Evolutionary conservation across 257 asterid genomes (phyloP).

Genomic region (Datura wrightii): DNA sequence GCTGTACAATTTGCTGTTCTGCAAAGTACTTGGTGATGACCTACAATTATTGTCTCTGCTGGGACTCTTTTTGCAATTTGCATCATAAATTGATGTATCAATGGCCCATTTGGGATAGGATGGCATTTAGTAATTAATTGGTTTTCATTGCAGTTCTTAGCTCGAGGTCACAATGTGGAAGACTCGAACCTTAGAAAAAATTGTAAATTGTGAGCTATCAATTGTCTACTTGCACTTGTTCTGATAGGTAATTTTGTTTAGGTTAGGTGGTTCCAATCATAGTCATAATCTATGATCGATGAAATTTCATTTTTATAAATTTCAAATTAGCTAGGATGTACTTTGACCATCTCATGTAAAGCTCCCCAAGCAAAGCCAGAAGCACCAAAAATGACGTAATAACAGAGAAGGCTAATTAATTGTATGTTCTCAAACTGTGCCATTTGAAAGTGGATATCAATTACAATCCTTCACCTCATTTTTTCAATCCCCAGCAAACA

Average conservation of each 20-base stretch:
- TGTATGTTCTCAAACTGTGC: background rate
- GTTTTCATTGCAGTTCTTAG: background rate
- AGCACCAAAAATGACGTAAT: background rate
- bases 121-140: background rate
- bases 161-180: background rate
- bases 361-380: background rate
- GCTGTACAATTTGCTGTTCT: background rate
- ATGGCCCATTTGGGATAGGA: background rate
- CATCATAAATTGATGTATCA: background rate
- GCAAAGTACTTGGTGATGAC: background rate
- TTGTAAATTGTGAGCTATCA: background rate
- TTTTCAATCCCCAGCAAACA: background rate
- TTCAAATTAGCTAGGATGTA: background rate
- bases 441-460: background rate
- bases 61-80: background rate
- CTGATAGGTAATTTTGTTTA: background rate
- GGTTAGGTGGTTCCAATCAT: background rate
- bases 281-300: background rate
- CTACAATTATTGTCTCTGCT: background rate
- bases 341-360: background rate
- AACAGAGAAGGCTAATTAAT: background rate
- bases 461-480: slow-evolving; percentile 9
- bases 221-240: background rate
- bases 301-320: background rate
- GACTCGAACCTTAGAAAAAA: background rate